These are phyloP conservation scores for Phytophthora sp. DNA, from an alignment of 352 stramenopile species.

Conservation along the genomic window DNA sequence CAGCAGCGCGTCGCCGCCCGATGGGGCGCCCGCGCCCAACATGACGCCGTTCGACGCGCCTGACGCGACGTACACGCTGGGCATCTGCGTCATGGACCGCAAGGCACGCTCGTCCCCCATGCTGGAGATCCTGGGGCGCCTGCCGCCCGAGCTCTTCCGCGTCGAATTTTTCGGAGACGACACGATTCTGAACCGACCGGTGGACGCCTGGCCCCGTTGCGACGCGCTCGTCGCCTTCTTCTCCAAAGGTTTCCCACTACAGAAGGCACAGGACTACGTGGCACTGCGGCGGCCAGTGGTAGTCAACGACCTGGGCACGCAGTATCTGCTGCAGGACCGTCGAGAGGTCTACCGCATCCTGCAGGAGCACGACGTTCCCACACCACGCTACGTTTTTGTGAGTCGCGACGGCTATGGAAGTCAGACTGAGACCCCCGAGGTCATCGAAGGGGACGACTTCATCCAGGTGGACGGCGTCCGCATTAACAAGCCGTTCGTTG, in stretches of 20 bases:
- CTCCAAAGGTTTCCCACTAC: conserved; percentile 96
- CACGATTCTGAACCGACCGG: conserved; percentile 93
- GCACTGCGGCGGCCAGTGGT: conserved; percentile 93
- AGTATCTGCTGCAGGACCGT: conserved; percentile 96
- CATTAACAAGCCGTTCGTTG: conserved; percentile 99
- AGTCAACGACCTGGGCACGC: conserved; percentile 97
- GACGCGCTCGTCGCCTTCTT: conserved; percentile 99
- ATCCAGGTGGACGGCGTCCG: conserved; percentile 92
- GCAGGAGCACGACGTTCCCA: conserved; percentile 92
- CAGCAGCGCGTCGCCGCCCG: background rate
- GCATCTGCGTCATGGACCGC: conserved; percentile 99
- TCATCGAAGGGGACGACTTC: conserved; percentile 82
- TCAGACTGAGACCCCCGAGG: conserved; percentile 35
- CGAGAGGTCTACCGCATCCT: conserved; percentile 95
- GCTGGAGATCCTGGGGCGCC: conserved; percentile 94
- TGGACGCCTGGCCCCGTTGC: conserved; percentile 94
- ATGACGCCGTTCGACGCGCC: conserved; percentile 30
- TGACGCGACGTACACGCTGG: conserved; percentile 73
- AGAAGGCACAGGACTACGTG: conserved; percentile 98
- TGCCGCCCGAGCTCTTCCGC: conserved; percentile 92
- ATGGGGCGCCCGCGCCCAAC: conserved; percentile 4
- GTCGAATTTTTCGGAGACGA: conserved; percentile 98
- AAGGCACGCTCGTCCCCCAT: conserved; percentile 96
- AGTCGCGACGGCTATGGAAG: conserved; percentile 92
- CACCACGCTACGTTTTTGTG: conserved; percentile 95